Evolutionary conservation across 2,329 filamentous ascomycete genomes (phyloP).

Genomic region (Akanthomyces lecanii): DNA sequence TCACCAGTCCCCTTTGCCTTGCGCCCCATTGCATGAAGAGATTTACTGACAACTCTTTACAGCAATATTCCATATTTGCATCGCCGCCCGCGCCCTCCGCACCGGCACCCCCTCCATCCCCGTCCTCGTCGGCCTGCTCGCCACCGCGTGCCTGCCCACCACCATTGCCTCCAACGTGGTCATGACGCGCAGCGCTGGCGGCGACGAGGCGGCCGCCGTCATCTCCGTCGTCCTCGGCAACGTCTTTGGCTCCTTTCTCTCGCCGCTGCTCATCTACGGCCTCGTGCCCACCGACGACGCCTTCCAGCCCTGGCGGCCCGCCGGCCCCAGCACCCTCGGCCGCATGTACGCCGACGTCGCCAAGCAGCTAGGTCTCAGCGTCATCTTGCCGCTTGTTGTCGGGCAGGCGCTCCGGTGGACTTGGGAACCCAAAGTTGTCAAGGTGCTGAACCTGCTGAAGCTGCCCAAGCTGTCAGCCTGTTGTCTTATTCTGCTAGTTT

Average conservation of each 20-base stretch:
- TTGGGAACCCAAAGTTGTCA: slow-evolving; percentile 48
- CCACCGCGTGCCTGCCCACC: slow-evolving; percentile 64
- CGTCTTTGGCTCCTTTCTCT: slow-evolving; percentile 63
- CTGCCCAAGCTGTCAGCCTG: slow-evolving; percentile 45
- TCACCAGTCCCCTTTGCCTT: no score
- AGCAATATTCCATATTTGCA: slow-evolving; percentile 45
- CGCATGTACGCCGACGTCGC: slow-evolving; percentile 66
- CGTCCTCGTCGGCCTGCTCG: slow-evolving; percentile 63
- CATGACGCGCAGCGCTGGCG: slow-evolving; percentile 66
- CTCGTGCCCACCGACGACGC: slow-evolving; percentile 50
- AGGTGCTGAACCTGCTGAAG: slow-evolving; percentile 50
- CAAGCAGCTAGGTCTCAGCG: slow-evolving; percentile 63
- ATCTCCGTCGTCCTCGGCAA: slow-evolving; percentile 70
- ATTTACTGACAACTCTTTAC: background rate
- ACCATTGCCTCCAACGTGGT: slow-evolving; percentile 71
- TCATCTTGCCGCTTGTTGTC: slow-evolving; percentile 58
- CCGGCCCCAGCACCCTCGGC: slow-evolving; percentile 51
- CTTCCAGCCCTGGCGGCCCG: slow-evolving; percentile 54
- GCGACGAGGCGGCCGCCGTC: slow-evolving; percentile 61
- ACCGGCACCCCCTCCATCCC: slow-evolving; percentile 58
- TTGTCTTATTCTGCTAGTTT: slow-evolving; percentile 46
- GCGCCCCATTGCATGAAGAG: no score
- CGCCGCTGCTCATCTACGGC: slow-evolving; percentile 59
- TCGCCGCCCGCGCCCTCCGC: slow-evolving; percentile 43
- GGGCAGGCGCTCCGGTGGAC: slow-evolving; percentile 56